phyloP scores from a whole-genome alignment of 2,329 filamentous ascomycete genomes.

The Thyridium curvatum region DNA sequence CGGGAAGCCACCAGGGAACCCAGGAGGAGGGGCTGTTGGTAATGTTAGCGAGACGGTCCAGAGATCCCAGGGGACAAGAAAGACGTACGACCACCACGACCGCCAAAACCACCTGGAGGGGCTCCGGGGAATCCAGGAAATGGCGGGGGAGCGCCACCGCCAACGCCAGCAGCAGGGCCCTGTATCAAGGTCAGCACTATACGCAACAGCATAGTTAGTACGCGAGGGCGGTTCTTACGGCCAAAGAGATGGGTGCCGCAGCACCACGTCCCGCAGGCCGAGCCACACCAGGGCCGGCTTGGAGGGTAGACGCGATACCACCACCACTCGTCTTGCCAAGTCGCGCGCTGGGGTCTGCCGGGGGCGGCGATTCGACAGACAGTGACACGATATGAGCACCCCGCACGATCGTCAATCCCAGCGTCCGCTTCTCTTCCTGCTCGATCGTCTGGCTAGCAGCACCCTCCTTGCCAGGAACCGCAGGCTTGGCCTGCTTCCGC shows the following conservation, averaged over 20 bases:
- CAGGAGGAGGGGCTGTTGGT: slow-evolving; percentile 36
- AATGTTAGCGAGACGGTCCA: slow-evolving; percentile 9
- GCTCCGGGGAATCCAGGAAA: slow-evolving; percentile 48
- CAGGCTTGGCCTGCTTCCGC: slow-evolving; percentile 70
- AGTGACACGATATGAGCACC: slow-evolving; percentile 92
- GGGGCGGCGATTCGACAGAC: slow-evolving; percentile 91
- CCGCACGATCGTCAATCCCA: slow-evolving; percentile 89
- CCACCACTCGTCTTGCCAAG: slow-evolving; percentile 71
- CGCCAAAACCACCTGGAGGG: slow-evolving; percentile 45
- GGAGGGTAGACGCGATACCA: slow-evolving; percentile 63
- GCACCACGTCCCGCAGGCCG: slow-evolving; percentile 83
- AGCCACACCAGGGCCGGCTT: slow-evolving; percentile 82
- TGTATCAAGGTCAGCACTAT: slow-evolving; percentile 21
- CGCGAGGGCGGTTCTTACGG: slow-evolving; percentile 42
- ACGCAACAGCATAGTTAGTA: not conserved
- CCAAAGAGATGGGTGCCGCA: slow-evolving; percentile 66
- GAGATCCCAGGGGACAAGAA: slow-evolving; percentile 6
- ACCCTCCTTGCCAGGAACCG: slow-evolving; percentile 52
- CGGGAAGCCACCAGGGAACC: slow-evolving; percentile 36
- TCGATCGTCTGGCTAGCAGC: slow-evolving; percentile 66
- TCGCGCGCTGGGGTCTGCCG: slow-evolving; percentile 85
- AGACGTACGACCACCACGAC: slow-evolving; percentile 49
- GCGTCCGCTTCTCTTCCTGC: slow-evolving; percentile 93
- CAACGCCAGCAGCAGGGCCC: slow-evolving; percentile 83
- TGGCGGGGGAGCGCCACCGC: slow-evolving; percentile 61